Conservation (phyloP, 1,284 basidiomycete genomes). For the Sphagnurus paluster region DNA sequence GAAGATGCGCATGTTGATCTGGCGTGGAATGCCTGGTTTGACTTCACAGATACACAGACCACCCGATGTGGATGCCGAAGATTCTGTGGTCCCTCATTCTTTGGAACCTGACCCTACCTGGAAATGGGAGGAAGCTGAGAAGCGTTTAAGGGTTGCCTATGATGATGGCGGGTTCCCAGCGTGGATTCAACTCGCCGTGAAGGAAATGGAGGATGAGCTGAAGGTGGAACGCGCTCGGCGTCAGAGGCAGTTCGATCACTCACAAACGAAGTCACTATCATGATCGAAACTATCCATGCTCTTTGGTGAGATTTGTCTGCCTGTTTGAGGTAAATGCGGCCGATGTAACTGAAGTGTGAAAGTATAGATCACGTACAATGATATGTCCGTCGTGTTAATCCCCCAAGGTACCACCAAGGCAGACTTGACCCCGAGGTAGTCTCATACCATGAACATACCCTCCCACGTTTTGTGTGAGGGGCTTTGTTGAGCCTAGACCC, state of each 20-base stretch:
- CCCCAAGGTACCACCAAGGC: no score
- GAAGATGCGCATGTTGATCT: conserved; percentile 47
- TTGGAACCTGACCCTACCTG: conserved; percentile 31
- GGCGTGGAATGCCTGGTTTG: conserved; percentile 46
- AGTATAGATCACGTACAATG: no score
- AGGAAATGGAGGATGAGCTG: conserved; percentile 56
- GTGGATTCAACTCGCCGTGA: conserved; percentile 50
- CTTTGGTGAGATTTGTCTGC: no score
- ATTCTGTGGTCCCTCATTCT: conserved; percentile 11
- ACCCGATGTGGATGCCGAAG: conserved; percentile 34
- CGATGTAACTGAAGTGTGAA: no score
- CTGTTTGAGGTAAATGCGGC: no score
- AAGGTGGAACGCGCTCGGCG: conserved; percentile 43
- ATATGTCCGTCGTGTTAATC: no score
- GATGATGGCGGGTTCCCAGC: conserved; percentile 52
- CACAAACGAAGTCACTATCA: not conserved
- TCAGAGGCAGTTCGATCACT: conserved; percentile 19
- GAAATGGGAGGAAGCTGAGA: conserved; percentile 52
- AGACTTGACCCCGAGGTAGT: no score
- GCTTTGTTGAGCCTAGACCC: no score
- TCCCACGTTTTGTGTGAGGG: no score
- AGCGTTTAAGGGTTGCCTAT: conserved; percentile 52
- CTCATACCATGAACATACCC: no score
- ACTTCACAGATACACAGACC: conserved; percentile 51
- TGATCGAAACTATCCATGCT: no score